phyloP scores from a whole-genome alignment of 495 filamentous ascomycete genomes.

The Barbatosphaeria neglecta region DNA sequence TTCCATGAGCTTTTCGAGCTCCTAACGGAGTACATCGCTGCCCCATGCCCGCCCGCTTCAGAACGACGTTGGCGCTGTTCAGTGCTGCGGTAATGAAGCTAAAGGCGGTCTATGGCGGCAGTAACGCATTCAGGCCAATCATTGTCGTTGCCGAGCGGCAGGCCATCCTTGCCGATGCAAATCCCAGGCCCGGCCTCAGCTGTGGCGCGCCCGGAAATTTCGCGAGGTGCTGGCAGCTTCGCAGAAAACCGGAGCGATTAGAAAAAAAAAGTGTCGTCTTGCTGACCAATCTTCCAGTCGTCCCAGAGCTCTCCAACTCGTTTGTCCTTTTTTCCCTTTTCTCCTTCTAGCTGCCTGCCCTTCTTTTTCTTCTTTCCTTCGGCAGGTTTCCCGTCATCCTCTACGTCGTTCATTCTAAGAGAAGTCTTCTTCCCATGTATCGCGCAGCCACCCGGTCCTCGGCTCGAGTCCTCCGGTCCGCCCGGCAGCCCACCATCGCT shows the following conservation, averaged over 20 bases:
- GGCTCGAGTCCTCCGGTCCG: slow-evolving; percentile 33
- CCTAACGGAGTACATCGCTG: background rate
- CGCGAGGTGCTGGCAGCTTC: background rate
- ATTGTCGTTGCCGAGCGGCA: background rate
- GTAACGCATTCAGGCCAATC: background rate
- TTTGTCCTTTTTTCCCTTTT: background rate
- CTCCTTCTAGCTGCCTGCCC: background rate
- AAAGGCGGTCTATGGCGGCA: background rate
- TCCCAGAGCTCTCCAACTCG: slow-evolving; percentile 5
- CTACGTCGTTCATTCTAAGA: slow-evolving; percentile 3
- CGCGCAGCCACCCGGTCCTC: slow-evolving; percentile 46
- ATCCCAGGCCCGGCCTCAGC: too few species aligned
- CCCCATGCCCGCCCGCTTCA: background rate
- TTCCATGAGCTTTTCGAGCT: background rate
- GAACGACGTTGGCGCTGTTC: too few species aligned
- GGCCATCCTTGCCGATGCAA: too few species aligned
- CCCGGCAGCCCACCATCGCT: slow-evolving; percentile 19
- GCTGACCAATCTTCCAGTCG: slow-evolving; percentile 2
- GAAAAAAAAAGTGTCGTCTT: background rate
- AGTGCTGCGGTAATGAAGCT: too few species aligned
- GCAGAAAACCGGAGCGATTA: background rate
- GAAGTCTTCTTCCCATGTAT: slow-evolving; percentile 46
- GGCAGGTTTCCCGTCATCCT: slow-evolving; percentile 1
- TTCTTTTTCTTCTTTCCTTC: slow-evolving; percentile 1
- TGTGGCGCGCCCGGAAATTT: background rate